phyloP scores from a whole-genome alignment of 345 rosid species.

The Microcos paniculata region DNA sequence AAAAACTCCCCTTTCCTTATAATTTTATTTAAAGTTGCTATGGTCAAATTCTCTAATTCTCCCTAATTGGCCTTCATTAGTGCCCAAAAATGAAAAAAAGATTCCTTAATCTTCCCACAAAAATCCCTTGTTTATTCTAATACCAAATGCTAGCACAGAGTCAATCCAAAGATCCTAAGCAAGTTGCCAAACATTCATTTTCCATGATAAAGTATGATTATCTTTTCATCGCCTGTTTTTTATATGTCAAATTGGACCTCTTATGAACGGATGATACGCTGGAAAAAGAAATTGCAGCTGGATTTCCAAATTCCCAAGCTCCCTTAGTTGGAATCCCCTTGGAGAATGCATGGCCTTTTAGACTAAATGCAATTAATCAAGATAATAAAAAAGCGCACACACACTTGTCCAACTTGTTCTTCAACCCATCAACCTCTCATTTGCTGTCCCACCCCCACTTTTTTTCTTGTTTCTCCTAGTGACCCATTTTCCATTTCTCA shows the following conservation, averaged over 20 bases:
- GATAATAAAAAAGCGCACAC: neutral
- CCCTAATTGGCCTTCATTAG: neutral
- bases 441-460: neutral
- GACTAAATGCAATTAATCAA: slow-evolving; percentile 26
- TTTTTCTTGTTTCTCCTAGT: neutral
- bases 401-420: slow-evolving; percentile 25
- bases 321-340: neutral
- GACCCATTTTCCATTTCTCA: neutral
- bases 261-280: neutral
- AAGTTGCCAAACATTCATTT: neutral
- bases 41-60: neutral
- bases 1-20: neutral
- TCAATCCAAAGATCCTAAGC: neutral
- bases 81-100: neutral
- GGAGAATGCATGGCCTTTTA: neutral
- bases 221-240: too few relatives aligned
- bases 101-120: neutral
- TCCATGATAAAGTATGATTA: neutral
- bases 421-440: neutral
- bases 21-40: neutral
- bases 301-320: slow-evolving; percentile 15
- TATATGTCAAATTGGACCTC: neutral
- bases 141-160: neutral
- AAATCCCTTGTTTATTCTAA: neutral
- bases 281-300: neutral